A percentile compares a stretch with the other conserved stretches of the same genome.
phyloP scores from a whole-genome alignment of 148 eudicot species.

The Fagopyrum homotropicum region DNA sequence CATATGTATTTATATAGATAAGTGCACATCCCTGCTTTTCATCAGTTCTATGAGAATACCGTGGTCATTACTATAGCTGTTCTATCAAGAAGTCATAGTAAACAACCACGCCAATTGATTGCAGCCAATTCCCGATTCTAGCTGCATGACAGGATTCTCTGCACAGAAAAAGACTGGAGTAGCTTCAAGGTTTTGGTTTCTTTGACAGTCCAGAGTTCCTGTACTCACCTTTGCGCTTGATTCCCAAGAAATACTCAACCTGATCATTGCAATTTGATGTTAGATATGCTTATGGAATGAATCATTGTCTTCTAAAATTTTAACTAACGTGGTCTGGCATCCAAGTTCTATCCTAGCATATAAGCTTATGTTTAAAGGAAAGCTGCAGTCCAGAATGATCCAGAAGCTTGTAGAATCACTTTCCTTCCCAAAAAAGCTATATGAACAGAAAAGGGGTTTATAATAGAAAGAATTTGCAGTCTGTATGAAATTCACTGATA shows the following conservation, averaged over 20 bases:
- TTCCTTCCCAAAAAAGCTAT: too few relatives aligned
- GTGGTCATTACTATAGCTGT: not conserved
- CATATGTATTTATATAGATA: not conserved
- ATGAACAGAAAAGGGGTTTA: not conserved
- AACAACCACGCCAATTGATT: not conserved
- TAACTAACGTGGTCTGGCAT: too few relatives aligned
- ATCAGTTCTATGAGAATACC: not conserved
- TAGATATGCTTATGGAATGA: not conserved
- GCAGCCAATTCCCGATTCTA: not conserved
- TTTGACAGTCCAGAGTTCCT: slow-evolving; percentile 43
- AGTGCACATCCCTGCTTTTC: not conserved
- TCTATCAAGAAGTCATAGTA: not conserved
- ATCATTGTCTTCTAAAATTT: too few relatives aligned
- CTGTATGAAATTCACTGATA: not conserved
- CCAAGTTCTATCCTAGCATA: not conserved
- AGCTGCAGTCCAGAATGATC: not conserved
- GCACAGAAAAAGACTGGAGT: not conserved
- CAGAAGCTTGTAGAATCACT: not conserved
- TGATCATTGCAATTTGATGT: slow-evolving; percentile 23
- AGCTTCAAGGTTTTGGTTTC: slow-evolving; percentile 44
- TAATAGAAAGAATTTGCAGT: not conserved
- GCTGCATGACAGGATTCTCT: not conserved
- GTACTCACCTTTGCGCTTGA: slow-evolving; percentile 66
- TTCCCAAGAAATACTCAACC: slow-evolving; percentile 92
- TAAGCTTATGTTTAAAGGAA: not conserved